phyloP scores from a whole-genome alignment of 805 yeast species.

The Zygoascus ofunaensis region DNA sequence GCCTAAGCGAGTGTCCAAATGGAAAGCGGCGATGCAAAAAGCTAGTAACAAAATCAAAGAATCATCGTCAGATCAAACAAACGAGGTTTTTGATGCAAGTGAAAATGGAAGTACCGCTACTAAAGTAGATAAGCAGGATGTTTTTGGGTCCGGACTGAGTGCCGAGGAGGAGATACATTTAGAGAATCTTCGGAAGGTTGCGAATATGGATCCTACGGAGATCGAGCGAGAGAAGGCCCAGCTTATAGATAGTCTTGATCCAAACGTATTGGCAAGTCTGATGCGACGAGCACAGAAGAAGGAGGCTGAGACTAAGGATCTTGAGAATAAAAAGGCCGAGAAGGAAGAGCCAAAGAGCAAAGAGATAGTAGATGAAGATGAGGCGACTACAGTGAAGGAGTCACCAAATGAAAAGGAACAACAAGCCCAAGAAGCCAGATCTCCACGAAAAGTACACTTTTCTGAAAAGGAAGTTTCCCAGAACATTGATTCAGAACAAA shows the following conservation, averaged over 20 bases:
- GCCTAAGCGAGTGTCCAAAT: conserved; percentile 4
- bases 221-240: conserved; percentile 57
- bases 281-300: conserved; percentile 40
- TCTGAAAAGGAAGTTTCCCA: too few relatives aligned
- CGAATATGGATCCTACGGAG: conserved; percentile 57
- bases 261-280: conserved; percentile 45
- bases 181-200: conserved; percentile 58
- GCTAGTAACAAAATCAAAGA: background rate
- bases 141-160: conserved; percentile 41
- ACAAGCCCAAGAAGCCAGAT: background rate
- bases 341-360: background rate
- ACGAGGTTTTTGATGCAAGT: too few relatives aligned
- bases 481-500: background rate
- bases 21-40: conserved; percentile 3
- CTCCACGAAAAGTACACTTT: background rate
- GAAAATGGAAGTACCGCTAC: too few relatives aligned
- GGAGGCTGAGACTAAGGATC: conserved; percentile 18
- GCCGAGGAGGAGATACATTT: conserved; percentile 53
- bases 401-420: too few relatives aligned
- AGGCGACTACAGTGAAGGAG: background rate
- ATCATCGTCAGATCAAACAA: background rate
- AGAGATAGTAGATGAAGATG: background rate
- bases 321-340: background rate
- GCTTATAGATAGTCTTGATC: conserved; percentile 56
- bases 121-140: background rate